Evolutionary conservation across 169 alveolate species (phyloP), one percentile per base, ranked within the genome.

Genomic region (Hammondia hammondi): DNA sequence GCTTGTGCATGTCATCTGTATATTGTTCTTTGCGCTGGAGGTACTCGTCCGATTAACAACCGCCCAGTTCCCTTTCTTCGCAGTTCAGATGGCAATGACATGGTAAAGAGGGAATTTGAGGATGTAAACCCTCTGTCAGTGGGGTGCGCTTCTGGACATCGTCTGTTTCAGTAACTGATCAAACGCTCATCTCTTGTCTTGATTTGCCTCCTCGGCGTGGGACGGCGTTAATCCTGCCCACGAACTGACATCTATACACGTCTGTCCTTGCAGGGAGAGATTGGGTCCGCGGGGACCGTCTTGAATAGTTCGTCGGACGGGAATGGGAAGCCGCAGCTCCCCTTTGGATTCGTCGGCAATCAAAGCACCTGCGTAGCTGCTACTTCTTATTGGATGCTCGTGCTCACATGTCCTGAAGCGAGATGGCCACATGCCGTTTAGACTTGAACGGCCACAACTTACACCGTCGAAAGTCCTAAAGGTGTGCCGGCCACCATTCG

Each of bases 211-310:
- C 46, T 73, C 85, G 32, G 52, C 85, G 85, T 35, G 52, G 43
- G 52, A 35, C 7, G 90, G 90, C 10, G 90, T 82, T 19, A 82
- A n/a, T 82, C 90, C 90, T 27, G 90, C 90, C 39, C 70, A n/a
- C 21, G 90, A 21, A n/a, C 70, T 21, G 14, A 82, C 90, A 35
- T 9, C 70, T 24, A 82, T 82, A n/a, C 21, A 10, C 10, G 21
- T 82, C 0, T 9, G 37, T 6, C 72, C 90, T 77, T 77, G 48
- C 46, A 32, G 29, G 61, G 70, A 82, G 43, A 43, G 70, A 19
- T 19, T 82, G 57, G 90, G 90, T 37, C 90, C 90, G 43, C 90
- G 90, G 0, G 70, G 70, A 29, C 90, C 90, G 37, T 82, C 90
- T 46, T 46, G 90, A 29, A 82, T 82, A 21, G 90, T 82, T 39